Conservation (phyloP, 75 land plant species). For the Cupressus sempervirens region DNA sequence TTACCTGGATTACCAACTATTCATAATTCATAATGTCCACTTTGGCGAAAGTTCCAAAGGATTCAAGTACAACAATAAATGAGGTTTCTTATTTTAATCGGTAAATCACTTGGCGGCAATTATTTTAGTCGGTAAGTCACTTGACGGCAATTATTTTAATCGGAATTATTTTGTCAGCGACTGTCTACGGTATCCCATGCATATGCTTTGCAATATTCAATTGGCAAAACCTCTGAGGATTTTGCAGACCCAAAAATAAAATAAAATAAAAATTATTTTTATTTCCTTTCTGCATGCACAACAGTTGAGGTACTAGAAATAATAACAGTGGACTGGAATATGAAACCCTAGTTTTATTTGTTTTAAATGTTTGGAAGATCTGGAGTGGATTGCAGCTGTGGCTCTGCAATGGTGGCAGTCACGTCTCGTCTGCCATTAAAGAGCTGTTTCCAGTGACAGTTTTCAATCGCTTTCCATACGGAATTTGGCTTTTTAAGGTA, state of each 20-base stretch:
- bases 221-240: neutral
- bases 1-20: neutral
- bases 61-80: neutral
- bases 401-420: neutral
- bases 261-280: neutral
- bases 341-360: neutral
- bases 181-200: neutral
- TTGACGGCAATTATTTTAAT: neutral
- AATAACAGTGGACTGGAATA: neutral
- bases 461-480: neutral
- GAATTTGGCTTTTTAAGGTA: neutral
- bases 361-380: neutral
- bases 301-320: too few relatives aligned
- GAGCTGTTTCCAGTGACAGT: neutral
- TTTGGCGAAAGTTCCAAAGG: neutral
- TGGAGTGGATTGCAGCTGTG: neutral
- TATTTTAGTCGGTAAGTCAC: neutral
- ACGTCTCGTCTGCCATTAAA: neutral
- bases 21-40: neutral
- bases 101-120: neutral
- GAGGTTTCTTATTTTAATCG: neutral
- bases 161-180: neutral
- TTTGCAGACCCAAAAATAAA: neutral
- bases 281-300: neutral
- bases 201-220: neutral